These are phyloP conservation scores for Ophiostoma angusticollis DNA, from an alignment of 2,329 filamentous ascomycete genomes.

Conservation along the genomic window DNA sequence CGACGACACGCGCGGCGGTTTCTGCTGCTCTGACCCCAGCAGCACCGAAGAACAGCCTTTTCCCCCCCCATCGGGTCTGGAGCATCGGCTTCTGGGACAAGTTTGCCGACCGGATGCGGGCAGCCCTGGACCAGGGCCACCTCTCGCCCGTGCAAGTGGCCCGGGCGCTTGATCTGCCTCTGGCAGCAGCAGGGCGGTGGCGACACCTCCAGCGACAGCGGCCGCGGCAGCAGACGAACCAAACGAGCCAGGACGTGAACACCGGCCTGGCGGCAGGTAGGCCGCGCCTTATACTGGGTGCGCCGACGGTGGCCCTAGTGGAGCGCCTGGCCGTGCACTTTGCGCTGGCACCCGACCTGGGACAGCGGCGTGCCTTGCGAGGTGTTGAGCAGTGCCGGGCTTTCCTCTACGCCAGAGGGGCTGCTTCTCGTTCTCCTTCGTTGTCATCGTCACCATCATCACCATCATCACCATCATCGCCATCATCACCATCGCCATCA, in stretches of 20 bases:
- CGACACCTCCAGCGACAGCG: too few relatives aligned
- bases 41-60: too few relatives aligned
- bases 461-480: neutral
- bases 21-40: too few relatives aligned
- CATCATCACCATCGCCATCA: constrained; percentile 11
- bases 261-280: neutral
- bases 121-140: constrained; percentile 2
- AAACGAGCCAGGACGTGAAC: neutral
- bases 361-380: constrained; percentile 17
- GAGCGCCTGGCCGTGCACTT: constrained; percentile 13
- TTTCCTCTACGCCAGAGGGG: constrained; percentile 19
- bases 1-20: neutral
- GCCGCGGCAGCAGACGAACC: too few relatives aligned
- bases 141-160: constrained; percentile 8
- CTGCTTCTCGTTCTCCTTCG: too few relatives aligned
- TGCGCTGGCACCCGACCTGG: constrained; percentile 13
- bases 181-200: too few relatives aligned
- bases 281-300: constrained; percentile 1
- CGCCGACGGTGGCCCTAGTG: constrained; percentile 13
- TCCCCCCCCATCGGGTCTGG: constrained; percentile 11
- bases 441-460: constrained; percentile 1
- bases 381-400: constrained; percentile 22
- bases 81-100: constrained; percentile 16
- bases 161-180: constrained; percentile 9
- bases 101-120: constrained; percentile 9